Evolutionary conservation across 2,329 filamentous ascomycete species (phyloP).

Genomic region (Fusarium sarcochroum): DNA sequence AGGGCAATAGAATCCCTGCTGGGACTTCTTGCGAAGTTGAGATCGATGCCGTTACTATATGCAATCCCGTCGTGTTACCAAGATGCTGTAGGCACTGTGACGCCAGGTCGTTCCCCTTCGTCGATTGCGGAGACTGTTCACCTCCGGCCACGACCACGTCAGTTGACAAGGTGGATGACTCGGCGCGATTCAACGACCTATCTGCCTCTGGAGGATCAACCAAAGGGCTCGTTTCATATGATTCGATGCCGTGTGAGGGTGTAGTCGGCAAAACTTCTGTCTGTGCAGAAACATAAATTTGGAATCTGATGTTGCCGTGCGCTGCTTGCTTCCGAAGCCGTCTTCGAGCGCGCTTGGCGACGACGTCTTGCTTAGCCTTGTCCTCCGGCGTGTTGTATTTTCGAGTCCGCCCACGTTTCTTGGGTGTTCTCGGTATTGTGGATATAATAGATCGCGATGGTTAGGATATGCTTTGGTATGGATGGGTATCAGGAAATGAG

Average conservation of each 20-base stretch:
- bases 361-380: constrained; percentile 11
- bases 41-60: not conserved
- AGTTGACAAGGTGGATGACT: not conserved
- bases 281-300: constrained; percentile 8
- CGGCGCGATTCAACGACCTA: not conserved
- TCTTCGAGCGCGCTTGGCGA: constrained; percentile 14
- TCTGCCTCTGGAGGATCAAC: not conserved
- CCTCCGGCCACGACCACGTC: not conserved
- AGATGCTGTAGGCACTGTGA: not conserved
- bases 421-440: constrained; percentile 9
- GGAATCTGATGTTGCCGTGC: constrained; percentile 6
- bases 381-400: constrained; percentile 7
- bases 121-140: not conserved
- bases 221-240: not conserved
- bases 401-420: constrained; percentile 9
- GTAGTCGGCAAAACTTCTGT: constrained; percentile 8
- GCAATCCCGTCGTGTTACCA: not conserved
- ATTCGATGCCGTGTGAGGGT: not conserved
- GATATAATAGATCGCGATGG: not conserved
- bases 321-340: constrained; percentile 1
- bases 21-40: not conserved
- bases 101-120: not conserved
- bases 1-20: not conserved
- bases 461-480: not conserved
- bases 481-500: not conserved